Evolutionary conservation across 257 asterid genomes (phyloP).

Genomic region (Linderniella brevidens): DNA sequence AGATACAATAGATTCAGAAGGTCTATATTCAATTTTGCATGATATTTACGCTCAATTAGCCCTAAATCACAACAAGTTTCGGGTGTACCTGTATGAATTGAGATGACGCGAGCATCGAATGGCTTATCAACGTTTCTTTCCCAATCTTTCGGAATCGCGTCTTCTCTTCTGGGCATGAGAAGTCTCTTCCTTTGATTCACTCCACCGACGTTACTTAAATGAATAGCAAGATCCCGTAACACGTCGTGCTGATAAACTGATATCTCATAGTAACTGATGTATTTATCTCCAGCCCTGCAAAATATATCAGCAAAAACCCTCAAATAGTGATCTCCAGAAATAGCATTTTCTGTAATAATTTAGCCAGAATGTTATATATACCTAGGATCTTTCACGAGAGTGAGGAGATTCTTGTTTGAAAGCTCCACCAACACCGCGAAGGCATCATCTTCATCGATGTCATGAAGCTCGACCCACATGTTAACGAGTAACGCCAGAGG

Average conservation of each 20-base stretch:
- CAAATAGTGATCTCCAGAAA: too few relatives aligned
- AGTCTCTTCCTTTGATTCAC: slow-evolving; percentile 44
- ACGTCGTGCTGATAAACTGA: slow-evolving; percentile 85
- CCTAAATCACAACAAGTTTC: not conserved
- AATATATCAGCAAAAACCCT: slow-evolving; percentile 4
- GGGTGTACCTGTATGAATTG: slow-evolving; percentile 63
- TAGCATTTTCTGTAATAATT: too few relatives aligned
- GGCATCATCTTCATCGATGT: slow-evolving; percentile 70
- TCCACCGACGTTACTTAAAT: slow-evolving; percentile 36
- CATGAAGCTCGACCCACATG: slow-evolving; percentile 90
- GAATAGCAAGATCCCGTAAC: slow-evolving; percentile 68
- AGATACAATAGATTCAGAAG: not conserved
- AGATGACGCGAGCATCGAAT: slow-evolving; percentile 70
- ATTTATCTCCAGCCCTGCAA: slow-evolving; percentile 69
- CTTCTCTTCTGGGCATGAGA: slow-evolving; percentile 72
- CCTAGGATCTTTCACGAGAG: slow-evolving; percentile 76
- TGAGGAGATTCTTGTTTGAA: slow-evolving; percentile 69
- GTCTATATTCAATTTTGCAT: not conserved
- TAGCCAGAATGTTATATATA: slow-evolving; percentile 8
- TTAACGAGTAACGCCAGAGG: slow-evolving; percentile 79
- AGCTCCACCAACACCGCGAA: slow-evolving; percentile 71
- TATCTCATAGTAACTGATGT: slow-evolving; percentile 75
- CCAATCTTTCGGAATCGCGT: slow-evolving; percentile 72
- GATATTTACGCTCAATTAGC: not conserved
- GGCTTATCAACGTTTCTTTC: slow-evolving; percentile 55